phyloP scores from a whole-genome alignment of 2,329 filamentous ascomycete genomes.

The Microdochium paspali region DNA sequence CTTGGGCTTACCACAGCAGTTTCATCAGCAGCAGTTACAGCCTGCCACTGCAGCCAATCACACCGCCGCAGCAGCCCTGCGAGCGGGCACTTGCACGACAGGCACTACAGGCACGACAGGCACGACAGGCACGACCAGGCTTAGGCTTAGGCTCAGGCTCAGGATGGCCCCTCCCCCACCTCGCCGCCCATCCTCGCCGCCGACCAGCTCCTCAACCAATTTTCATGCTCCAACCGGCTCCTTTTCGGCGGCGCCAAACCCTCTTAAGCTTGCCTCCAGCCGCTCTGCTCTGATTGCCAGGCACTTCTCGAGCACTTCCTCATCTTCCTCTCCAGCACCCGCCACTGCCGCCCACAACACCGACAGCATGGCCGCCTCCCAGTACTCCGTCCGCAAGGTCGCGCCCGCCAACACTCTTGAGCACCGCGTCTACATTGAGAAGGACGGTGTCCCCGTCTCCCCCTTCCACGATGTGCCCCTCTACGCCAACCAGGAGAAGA shows the following conservation, averaged over 20 bases:
- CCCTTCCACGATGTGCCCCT: slow-evolving; percentile 98
- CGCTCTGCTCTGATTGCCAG: slow-evolving; percentile 39
- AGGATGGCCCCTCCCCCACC: slow-evolving; percentile 9
- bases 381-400: slow-evolving; percentile 77
- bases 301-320: slow-evolving; percentile 34
- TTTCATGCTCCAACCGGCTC: slow-evolving; percentile 6
- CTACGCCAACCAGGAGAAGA: slow-evolving; percentile 93
- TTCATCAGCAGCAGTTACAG: background rate
- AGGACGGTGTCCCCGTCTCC: slow-evolving; percentile 88
- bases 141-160: too few relatives aligned
- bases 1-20: too few relatives aligned
- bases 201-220: slow-evolving; percentile 1
- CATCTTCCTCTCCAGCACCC: slow-evolving; percentile 13
- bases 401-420: slow-evolving; percentile 87
- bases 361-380: slow-evolving; percentile 49
- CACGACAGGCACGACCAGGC: too few relatives aligned
- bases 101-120: too few relatives aligned
- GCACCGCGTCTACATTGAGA: slow-evolving; percentile 96
- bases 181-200: slow-evolving; percentile 11
- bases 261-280: slow-evolving; percentile 8
- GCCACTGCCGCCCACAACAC: slow-evolving; percentile 6
- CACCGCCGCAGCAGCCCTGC: slow-evolving; percentile 1
- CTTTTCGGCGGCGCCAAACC: slow-evolving; percentile 6
- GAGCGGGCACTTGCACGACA: background rate
- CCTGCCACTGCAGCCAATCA: slow-evolving; percentile 2